Conservation (phyloP, 176 grass and related monocot genomes). For the Oryza glumipatula region DNA sequence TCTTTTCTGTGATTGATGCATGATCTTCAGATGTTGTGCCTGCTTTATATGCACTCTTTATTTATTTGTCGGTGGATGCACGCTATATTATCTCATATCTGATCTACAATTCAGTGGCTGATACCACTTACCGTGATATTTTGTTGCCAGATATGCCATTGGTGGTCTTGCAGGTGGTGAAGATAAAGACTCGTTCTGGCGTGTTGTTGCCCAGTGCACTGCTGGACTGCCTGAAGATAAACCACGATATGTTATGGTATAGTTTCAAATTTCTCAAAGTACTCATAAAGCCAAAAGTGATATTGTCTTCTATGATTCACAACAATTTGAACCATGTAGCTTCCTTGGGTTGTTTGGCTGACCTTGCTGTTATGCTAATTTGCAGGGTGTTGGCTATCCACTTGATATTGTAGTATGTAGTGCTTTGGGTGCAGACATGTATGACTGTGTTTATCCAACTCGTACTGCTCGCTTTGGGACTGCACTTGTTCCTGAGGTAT, state of each 20-base stretch:
- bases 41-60: slow-evolving; percentile 12
- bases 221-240: slow-evolving; percentile 94
- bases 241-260: slow-evolving; percentile 97
- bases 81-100: not conserved
- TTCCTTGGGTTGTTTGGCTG: slow-evolving; percentile 8
- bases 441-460: slow-evolving; percentile 97
- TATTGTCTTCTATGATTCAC: not conserved
- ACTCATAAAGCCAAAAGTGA: not conserved
- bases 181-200: slow-evolving; percentile 98
- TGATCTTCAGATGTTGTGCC: not conserved
- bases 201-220: slow-evolving; percentile 92
- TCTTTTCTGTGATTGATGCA: slow-evolving; percentile 21
- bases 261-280: slow-evolving; percentile 16
- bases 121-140: not conserved
- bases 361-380: slow-evolving; percentile 36
- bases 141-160: slow-evolving; percentile 86
- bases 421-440: slow-evolving; percentile 98
- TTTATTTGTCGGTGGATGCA: not conserved
- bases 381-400: slow-evolving; percentile 97
- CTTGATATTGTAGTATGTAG: slow-evolving; percentile 99
- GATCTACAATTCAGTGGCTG: not conserved
- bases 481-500: slow-evolving; percentile 89
- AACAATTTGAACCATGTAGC: not conserved
- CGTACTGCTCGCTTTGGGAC: slow-evolving; percentile 93
- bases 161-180: slow-evolving; percentile 97